phyloP scores from a whole-genome alignment of 306 rosid genomes.

The Cucurbita maxima region DNA sequence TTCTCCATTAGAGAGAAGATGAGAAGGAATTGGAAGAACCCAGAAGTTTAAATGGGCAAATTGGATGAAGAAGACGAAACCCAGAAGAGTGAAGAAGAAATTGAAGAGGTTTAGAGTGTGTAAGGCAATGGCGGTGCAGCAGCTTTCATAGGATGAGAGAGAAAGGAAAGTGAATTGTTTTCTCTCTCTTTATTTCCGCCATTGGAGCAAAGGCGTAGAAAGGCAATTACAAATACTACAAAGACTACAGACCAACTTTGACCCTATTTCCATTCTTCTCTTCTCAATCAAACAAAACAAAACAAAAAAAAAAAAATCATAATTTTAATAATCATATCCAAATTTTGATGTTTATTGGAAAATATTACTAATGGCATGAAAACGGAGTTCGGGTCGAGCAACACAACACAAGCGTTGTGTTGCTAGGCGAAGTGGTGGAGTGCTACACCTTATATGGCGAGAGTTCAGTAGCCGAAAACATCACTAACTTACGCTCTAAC shows the following conservation, averaged over 20 bases:
- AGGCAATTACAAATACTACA: background rate
- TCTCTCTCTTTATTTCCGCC: background rate
- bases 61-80: background rate
- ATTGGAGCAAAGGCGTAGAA: background rate
- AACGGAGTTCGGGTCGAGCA: no score
- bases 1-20: slow-evolving; percentile 41
- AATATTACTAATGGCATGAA: no score
- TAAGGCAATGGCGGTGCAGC: background rate
- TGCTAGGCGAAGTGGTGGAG: no score
- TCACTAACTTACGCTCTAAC: no score
- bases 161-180: background rate
- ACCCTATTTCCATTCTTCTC: background rate
- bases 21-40: background rate
- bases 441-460: no score
- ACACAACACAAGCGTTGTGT: no score
- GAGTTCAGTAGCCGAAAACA: no score
- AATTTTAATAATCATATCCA: no score
- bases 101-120: background rate
- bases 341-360: no score
- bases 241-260: background rate
- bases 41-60: background rate
- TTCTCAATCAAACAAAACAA: background rate
- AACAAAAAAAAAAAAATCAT: background rate
- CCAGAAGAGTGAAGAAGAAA: background rate
- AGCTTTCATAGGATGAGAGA: background rate